Evolutionary conservation across 2,329 filamentous ascomycete species (phyloP), one percentile per base, ranked within the genome.

Genomic region (Diaporthe humulicola): DNA sequence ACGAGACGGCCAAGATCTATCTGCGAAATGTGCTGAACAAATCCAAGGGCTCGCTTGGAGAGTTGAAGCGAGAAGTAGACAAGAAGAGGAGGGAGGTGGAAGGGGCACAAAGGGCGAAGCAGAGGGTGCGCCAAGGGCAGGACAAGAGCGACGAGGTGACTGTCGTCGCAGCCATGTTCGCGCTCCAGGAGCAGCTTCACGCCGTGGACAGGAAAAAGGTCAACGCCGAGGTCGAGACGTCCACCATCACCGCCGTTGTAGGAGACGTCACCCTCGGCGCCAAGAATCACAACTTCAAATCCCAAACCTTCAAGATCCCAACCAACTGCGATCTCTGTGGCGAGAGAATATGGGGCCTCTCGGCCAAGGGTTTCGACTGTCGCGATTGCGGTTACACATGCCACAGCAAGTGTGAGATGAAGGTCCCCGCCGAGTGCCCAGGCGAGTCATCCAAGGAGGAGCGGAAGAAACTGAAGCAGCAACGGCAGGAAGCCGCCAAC

Each of bases 341-440:
- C 25, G 97, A 99, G 82, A 91, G 97, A 38, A 98, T 99, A 82
- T 99, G 97, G 97, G 97, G 97, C 0, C 84, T 99, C 54, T 98
- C 95, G 40, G 96, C 97, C 50, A 99, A 99, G 85, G 97, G 97
- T 0, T 97, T 98, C 81, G 96, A 98, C 82, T 99, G 97, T 81
- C 91, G 94, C 79, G 96, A 98, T 83, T 99, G 97, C 81, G 97
- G 97, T 45, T 99, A 98, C 85, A 98, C 96, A 2, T 99, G 97
- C 81, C 97, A 99, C 85, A 97, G 93, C 87, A 99, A 99, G 86
- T 99, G 97, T 83, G 95, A 99, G 86, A 97, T 99, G 93, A 99
- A 98, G 85, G 97, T 98, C 0, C 95, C 97, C 0, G 94, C 97
- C 10, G 95, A 98, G 81, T 99, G 97, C 81, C 97, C 97, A 0